phyloP scores from a whole-genome alignment of 2,329 filamentous ascomycete genomes.

The Fusarium guadeloupense region DNA sequence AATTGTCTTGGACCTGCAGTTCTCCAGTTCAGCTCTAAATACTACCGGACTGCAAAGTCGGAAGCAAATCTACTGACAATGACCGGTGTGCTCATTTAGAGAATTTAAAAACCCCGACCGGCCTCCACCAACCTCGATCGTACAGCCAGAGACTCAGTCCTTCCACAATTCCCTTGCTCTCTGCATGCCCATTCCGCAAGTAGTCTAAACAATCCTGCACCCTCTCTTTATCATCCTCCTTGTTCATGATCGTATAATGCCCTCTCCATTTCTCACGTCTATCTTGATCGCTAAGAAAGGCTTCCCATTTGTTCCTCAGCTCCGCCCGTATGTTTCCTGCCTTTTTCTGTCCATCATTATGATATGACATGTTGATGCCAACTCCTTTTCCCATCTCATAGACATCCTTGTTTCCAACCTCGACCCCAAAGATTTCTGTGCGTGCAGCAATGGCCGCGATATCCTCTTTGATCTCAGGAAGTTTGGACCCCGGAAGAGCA shows the following conservation, averaged over 20 bases:
- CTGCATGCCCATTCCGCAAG: neutral
- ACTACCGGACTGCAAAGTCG: too few species aligned
- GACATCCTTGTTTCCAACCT: neutral
- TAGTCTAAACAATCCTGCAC: conserved; percentile 5
- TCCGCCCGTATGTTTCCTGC: conserved; percentile 5
- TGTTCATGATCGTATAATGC: conserved; percentile 34
- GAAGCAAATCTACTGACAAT: neutral
- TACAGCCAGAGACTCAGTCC: conserved; percentile 25
- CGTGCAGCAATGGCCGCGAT: neutral
- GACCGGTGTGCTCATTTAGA: neutral
- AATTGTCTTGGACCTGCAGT: neutral
- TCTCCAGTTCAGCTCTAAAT: neutral
- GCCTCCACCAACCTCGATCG: conserved; percentile 24
- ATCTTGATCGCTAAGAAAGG: conserved; percentile 27
- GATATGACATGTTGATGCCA: conserved; percentile 18
- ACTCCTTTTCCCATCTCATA: conserved; percentile 29
- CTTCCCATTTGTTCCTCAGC: conserved; percentile 17
- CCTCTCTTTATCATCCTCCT: conserved; percentile 26
- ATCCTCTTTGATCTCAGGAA: conserved; percentile 11
- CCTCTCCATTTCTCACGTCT: conserved; percentile 22
- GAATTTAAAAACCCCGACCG: conserved; percentile 4
- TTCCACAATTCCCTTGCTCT: conserved; percentile 10
- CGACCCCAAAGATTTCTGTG: conserved; percentile 3
- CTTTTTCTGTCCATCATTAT: neutral
- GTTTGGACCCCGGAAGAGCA: conserved; percentile 25